A percentile compares a stretch with the other conserved stretches of the same genome.
These are phyloP conservation scores for Colletotrichum destructivum DNA, from an alignment of 2,329 filamentous ascomycete genomes.

Conservation along the genomic window DNA sequence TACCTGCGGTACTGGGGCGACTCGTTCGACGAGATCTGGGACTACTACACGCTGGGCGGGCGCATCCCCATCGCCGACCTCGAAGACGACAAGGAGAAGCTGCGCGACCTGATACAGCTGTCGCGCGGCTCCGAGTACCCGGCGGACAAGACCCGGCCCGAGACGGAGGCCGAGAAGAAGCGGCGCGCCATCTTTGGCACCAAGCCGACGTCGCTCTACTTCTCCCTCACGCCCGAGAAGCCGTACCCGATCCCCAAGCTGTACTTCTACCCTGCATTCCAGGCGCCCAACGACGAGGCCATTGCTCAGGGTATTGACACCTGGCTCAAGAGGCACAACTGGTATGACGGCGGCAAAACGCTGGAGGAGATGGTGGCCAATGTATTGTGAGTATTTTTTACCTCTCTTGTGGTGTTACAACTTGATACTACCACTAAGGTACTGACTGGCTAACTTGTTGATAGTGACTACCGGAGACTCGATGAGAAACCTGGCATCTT, in stretches of 20 bases:
- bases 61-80: not conserved
- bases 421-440: not conserved
- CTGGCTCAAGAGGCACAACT: not conserved
- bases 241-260: conserved; percentile 3
- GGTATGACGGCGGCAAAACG: not conserved
- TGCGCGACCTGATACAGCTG: not conserved
- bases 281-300: not conserved
- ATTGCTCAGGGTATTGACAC: not conserved
- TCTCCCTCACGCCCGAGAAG: not conserved
- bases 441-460: not conserved
- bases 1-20: conserved; percentile 1
- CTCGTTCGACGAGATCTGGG: conserved; percentile 1
- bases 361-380: not conserved
- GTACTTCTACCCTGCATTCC: not conserved
- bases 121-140: not conserved
- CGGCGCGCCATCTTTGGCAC: not conserved
- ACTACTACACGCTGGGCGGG: not conserved
- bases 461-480: not conserved
- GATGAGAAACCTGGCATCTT: conserved; percentile 4
- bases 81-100: not conserved
- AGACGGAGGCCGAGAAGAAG: not conserved
- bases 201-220: not conserved
- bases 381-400: not conserved
- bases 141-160: not conserved
- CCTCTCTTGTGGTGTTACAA: not conserved